Evolutionary conservation across 75 land plant species (phyloP).

Genomic region (Larix kaempferi): DNA sequence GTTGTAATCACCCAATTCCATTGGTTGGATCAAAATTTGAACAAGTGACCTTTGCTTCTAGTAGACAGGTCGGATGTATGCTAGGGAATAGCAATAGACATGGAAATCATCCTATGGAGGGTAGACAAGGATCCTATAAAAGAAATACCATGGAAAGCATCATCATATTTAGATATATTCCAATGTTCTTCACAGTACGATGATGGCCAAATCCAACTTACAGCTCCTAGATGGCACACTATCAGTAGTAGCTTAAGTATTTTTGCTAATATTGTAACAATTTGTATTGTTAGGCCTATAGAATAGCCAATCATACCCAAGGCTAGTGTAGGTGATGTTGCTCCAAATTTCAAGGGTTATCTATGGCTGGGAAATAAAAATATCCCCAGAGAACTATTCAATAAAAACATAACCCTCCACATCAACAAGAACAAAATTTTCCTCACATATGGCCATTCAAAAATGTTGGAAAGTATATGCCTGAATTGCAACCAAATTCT

Average conservation of each 20-base stretch:
- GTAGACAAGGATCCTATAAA: neutral
- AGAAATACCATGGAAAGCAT: neutral
- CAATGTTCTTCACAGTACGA: neutral
- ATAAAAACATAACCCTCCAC: neutral
- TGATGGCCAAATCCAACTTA: neutral
- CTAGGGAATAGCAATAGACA: neutral
- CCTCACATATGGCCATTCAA: constrained; percentile 2
- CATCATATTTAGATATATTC: neutral
- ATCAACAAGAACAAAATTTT: neutral
- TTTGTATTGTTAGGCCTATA: neutral
- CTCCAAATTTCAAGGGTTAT: neutral
- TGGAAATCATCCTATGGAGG: neutral
- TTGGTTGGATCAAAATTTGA: neutral
- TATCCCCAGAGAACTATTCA: neutral
- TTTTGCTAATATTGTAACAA: neutral
- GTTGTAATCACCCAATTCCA: neutral
- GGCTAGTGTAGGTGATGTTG: neutral
- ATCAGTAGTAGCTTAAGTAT: neutral
- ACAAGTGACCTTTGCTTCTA: constrained; percentile 2
- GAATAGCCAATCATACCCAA: neutral
- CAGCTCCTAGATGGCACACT: neutral
- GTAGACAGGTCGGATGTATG: neutral
- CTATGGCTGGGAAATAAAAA: neutral
- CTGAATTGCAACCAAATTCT: neutral
- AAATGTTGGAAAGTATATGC: neutral